Evolutionary conservation across 305 asterid species (phyloP).

Genomic region (Fraxinus latifolia): DNA sequence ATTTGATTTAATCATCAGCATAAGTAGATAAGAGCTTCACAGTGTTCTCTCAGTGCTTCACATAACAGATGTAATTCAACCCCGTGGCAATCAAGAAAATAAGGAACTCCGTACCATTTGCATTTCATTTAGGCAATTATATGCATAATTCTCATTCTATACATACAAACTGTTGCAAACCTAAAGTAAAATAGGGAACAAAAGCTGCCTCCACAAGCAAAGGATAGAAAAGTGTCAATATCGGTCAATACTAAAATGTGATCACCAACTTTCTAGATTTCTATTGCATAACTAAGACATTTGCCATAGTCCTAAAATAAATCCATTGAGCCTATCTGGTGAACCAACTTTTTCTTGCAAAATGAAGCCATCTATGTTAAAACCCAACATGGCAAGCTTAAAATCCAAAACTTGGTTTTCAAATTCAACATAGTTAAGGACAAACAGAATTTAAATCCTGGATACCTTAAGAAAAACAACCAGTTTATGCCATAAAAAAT

Average conservation of each 20-base stretch:
- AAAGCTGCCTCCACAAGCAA: neutral
- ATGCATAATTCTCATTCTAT: neutral
- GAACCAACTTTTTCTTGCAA: neutral
- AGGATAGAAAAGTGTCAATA: neutral
- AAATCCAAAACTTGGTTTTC: neutral
- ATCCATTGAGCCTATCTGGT: neutral
- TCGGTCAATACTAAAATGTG: neutral
- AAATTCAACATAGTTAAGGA: neutral
- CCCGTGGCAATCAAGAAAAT: neutral
- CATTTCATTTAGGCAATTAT: neutral
- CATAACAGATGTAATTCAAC: neutral
- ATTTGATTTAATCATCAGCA: neutral
- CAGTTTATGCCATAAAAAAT: neutral
- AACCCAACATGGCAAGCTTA: neutral
- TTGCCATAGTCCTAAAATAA: neutral
- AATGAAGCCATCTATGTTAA: neutral
- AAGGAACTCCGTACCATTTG: neutral
- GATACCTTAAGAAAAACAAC: neutral
- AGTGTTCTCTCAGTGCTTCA: neutral
- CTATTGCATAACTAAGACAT: neutral
- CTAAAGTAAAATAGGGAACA: neutral
- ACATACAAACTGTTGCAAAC: neutral
- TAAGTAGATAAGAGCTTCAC: neutral
- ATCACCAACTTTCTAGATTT: neutral
- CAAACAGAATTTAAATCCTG: neutral